Conservation (phyloP, 768 basidiomycete genomes). For the Chalciporus pseudorubinellus region DNA sequence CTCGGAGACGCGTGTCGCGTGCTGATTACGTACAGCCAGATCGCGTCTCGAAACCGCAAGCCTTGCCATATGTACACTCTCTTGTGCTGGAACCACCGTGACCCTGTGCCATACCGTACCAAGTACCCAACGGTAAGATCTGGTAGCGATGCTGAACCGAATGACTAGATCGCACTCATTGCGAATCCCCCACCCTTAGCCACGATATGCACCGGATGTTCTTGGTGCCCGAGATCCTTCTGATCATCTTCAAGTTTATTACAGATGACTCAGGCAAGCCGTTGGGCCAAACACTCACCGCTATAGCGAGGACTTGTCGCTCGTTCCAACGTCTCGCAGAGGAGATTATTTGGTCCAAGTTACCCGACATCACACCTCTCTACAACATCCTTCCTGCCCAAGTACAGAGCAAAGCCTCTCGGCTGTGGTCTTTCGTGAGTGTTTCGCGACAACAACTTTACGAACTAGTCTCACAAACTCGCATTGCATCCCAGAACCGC, state of each 20-base stretch:
- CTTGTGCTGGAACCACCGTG: not conserved
- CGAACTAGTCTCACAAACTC: not conserved
- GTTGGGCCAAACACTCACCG: constrained; percentile 17
- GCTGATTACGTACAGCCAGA: not conserved
- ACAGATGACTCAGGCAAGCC: constrained; percentile 16
- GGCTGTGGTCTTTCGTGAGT: constrained; percentile 23
- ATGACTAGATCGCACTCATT: constrained; percentile 6
- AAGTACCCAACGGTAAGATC: not conserved
- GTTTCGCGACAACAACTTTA: not conserved
- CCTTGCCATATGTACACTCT: too few relatives aligned
- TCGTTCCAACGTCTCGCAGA: constrained; percentile 20
- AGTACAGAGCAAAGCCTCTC: constrained; percentile 10
- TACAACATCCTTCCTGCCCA: constrained; percentile 17
- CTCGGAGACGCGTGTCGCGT: not conserved
- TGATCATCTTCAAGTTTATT: constrained; percentile 21
- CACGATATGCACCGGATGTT: constrained; percentile 17
- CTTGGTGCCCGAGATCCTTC: constrained; percentile 20
- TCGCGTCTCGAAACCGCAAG: not conserved
- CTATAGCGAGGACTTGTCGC: constrained; percentile 28
- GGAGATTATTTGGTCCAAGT: constrained; percentile 22
- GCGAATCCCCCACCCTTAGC: not conserved
- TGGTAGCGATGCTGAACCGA: not conserved
- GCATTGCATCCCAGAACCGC: constrained; percentile 13
- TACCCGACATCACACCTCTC: constrained; percentile 11
- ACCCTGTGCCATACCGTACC: not conserved